Conservation (phyloP, 257 asterid species). For the Forsythia viridissima region DNA sequence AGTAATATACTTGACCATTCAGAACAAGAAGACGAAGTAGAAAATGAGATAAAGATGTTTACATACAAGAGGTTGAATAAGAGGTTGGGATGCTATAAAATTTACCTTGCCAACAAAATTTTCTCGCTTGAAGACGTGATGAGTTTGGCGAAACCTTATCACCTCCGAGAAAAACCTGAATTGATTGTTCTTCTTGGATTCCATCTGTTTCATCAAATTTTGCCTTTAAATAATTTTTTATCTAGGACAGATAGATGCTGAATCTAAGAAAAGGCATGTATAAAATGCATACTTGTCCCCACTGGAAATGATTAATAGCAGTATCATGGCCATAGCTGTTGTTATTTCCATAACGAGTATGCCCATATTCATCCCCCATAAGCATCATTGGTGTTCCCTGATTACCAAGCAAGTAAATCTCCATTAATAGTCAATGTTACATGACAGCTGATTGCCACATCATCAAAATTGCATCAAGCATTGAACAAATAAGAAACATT, state of each 20-base stretch:
- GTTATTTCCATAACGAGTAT: conserved; percentile 91
- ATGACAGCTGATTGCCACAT: conserved; percentile 14
- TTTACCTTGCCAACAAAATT: conserved; percentile 78
- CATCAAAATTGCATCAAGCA: neutral
- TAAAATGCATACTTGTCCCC: conserved; percentile 68
- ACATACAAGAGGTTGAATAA: neutral
- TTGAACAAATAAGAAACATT: neutral
- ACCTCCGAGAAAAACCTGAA: conserved; percentile 88
- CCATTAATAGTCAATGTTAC: conserved; percentile 2
- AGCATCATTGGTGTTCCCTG: conserved; percentile 99
- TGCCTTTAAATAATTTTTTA: conserved; percentile 12
- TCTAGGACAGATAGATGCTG: conserved; percentile 5
- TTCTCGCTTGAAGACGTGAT: conserved; percentile 57
- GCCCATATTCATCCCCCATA: conserved; percentile 99
- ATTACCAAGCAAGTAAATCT: conserved; percentile 29
- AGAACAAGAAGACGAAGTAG: neutral
- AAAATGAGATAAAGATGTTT: conserved; percentile 8
- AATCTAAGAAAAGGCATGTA: conserved; percentile 1
- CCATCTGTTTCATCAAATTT: conserved; percentile 61
- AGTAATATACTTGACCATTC: neutral
- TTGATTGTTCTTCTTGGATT: conserved; percentile 65
- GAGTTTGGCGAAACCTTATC: conserved; percentile 69
- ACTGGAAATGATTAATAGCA: conserved; percentile 84
- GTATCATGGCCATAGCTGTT: conserved; percentile 97
- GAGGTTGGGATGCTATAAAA: conserved; percentile 3